Base-by-base conservation (phyloP, 1,284 basidiomycete species). In the Heterobasidion parviporum region DNA sequence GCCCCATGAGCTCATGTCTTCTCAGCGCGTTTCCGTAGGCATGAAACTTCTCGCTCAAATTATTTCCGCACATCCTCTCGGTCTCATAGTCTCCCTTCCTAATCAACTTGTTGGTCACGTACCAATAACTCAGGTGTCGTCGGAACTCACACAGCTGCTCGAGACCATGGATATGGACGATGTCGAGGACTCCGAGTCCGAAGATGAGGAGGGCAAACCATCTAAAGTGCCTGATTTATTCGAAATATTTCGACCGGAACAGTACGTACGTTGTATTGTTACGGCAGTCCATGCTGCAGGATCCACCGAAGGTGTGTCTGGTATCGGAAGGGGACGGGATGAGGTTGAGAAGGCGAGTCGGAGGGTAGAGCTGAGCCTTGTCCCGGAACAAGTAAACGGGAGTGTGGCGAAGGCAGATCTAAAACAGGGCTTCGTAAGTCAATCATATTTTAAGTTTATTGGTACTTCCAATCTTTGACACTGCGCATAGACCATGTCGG, bases 81-180 rank as follows among this genome's bases (percentile, higher is more conserved):
- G 92, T 50, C 80, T 99, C 47, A 83, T 99, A 56, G 77, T 99
- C 26, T 98, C 95, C 7, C 78, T 99, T 20, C 96, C 97, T 20
- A 92, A 95, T 68, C 96, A 99, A 74, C 83, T 99, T 46, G 82
- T 94, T 61, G 97, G 85, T 4, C 95, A 99, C 71, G 80, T 99
- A 32, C 96, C 97, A 9, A 94, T 99, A 63, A 98, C 95, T 36
- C 87, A 95, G 70, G 83, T 99, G 59, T 94, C 94, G n/a, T 73
- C 81, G 14, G 85, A 90, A 62, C 81, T 96, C 59, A 98, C 95
- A 3, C 64, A 75, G 26, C 75, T 81, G 15, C 77, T 92, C 33
- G 89, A 88, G 62, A 74, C 74, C 38, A 76, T 81, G 63, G 80
- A 83, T 49, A 76, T 80, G 46, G 80, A 81, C 20, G 78, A 78